Evolutionary conservation across 805 yeast genomes (phyloP), one percentile per base, ranked within the genome.

Genomic region (Allodekkera sacchari): DNA sequence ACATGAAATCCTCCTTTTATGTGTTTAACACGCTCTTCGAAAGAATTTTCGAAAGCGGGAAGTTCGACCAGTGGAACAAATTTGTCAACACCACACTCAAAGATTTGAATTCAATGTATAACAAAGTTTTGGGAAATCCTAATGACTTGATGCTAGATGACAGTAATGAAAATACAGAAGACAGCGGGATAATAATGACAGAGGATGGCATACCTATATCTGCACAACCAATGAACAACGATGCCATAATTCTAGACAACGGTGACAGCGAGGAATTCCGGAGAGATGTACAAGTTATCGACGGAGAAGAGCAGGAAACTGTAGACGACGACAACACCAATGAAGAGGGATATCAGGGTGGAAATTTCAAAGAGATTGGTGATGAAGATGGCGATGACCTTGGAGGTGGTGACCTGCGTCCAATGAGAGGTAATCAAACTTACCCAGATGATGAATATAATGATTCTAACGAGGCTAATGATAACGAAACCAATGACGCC

Each of bases 61-160:
- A 38, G 24, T 55, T 55, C 30, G 28, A 45, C 11, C 35, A 41
- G 15, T 72, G 79, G 79, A 62, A 61, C 21, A 63, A 66, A 54
- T 72, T 69, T 48, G 67, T 70, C 16, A 60, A 63, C 28, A 68
- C 64, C 7, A 57, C 66, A 13, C 50, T 72, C 27, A 58, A 68
- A 31, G 68, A 69, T 32, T 69, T 75, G 8, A 59, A 76, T 37
- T 72, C 71, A 31, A 63, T 71, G 53, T 71, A 72, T 44, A 72
- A 71, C 48, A 74, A 68, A 18, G 76, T 72, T 3, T 50, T 72
- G 19, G 79, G 78, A 4, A 71, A 74, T 34, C 59, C 59, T 6
- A 55, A 52, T 24, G 60, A 55, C 21, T 27, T 45, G 17, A 41
- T 34, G 10, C 26, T 33, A 2, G 35, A 33, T 6, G 38, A 37